Evolutionary conservation across 352 stramenopile species (phyloP).

Genomic region (Phytophthora capsici): DNA sequence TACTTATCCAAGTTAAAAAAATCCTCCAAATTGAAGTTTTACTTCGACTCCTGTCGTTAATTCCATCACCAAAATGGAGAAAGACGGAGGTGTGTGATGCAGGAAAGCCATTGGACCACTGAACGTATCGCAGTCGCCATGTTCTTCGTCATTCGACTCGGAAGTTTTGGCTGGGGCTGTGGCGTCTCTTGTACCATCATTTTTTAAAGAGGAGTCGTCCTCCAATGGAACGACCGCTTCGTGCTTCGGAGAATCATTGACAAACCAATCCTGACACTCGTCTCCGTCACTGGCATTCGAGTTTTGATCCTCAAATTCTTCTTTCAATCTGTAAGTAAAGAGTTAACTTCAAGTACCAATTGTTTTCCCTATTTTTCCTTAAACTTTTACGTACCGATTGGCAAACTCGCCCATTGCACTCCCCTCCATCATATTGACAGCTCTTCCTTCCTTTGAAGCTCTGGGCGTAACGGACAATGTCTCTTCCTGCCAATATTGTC

Average conservation of each 20-base stretch:
- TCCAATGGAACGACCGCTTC: constrained; percentile 37
- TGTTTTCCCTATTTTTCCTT: no score
- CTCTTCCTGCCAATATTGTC: background rate
- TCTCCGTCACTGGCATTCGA: constrained; percentile 60
- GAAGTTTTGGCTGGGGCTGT: constrained; percentile 26
- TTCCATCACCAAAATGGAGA: constrained; percentile 80
- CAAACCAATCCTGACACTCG: constrained; percentile 83
- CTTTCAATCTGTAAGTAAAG: constrained; percentile 42
- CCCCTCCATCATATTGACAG: constrained; percentile 50
- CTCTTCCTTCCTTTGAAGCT: no score
- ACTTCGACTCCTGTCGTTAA: constrained; percentile 52
- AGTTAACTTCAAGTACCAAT: no score
- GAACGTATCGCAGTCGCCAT: constrained; percentile 42
- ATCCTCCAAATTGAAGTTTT: background rate
- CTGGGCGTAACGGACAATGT: constrained; percentile 33
- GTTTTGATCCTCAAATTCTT: constrained; percentile 72
- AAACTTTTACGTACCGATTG: constrained; percentile 40
- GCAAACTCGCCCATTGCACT: constrained; percentile 67
- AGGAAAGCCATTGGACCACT: constrained; percentile 65
- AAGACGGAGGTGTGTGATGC: constrained; percentile 57
- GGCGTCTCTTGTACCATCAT: constrained; percentile 18
- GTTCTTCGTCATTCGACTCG: constrained; percentile 32
- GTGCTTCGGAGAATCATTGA: constrained; percentile 66
- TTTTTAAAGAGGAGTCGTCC: constrained; percentile 26
- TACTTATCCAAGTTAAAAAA: background rate